Base-by-base conservation (phyloP, 345 rosid genomes). In the Camelina laxa region DNA sequence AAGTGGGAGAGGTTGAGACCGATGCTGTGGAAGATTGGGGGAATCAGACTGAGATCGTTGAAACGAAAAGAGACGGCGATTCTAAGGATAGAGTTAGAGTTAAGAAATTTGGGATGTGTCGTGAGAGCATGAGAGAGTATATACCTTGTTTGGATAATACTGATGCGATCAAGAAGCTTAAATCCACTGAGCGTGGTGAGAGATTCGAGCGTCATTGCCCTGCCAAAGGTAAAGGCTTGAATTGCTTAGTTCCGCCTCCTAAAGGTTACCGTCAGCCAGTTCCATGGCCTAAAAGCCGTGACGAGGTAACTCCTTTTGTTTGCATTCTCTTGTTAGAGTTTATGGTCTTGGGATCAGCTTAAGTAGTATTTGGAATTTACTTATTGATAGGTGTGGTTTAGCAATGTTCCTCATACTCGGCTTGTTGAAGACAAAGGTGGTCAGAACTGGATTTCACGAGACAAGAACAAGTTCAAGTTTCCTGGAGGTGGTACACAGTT, bases 401-500 rank as follows among this genome's bases (percentile, higher is more conserved):
- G 71, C 69, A 95, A 95, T 80, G 96, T 95, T 74, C 98, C 98
- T 20, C 98, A 95, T 80, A 72, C 90, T 1, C 91, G 94, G 51
- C 77, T 95, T 62, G 99, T 86, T 72, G 96, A 92, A 42, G 99
- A 95, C 56, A 92, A 95, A 80, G 97, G 98, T 0, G 99, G 98
- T 58, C 99, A 95, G 79, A 95, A 95, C 79, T 95, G 99, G 99
- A 95, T 95, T 59, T 78, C 83, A 58, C 83, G 76, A 65, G 86
- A 59, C 50, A 92, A 95, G 62, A 81, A 84, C 80, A 95, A 90
- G 87, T 92, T 95, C 74, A 90, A 78, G 82, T 95, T 92, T 83
- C 97, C 99, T 16, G 99, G 98, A 22, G 99, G 99, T 24, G 99
- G 99, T 50, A 95, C 99, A 1, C 98, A 92, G 78, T 95, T 95